Conservation (phyloP, 495 filamentous ascomycete species). For the Daldinia concentrica region DNA sequence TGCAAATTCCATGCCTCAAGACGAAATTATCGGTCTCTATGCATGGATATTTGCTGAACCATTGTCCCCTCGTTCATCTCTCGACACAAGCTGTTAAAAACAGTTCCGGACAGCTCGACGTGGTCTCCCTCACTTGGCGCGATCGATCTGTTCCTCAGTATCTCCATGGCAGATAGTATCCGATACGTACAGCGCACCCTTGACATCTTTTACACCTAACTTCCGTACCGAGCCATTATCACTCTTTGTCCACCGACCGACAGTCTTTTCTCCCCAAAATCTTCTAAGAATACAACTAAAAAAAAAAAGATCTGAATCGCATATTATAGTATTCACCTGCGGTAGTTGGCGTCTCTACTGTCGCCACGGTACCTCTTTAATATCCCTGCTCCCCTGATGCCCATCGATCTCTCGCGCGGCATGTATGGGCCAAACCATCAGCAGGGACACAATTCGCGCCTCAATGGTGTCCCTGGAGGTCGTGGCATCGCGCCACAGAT, state of each 20-base stretch:
- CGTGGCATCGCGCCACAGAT: constrained; percentile 64
- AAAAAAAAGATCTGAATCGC: not conserved
- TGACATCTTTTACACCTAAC: constrained; percentile 20
- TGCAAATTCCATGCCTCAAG: constrained; percentile 30
- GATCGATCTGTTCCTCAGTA: constrained; percentile 20
- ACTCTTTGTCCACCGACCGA: not conserved
- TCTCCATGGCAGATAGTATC: constrained; percentile 38
- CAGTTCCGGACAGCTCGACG: constrained; percentile 16
- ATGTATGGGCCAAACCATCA: constrained; percentile 89
- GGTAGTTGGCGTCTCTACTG: not conserved
- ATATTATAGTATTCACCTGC: not conserved
- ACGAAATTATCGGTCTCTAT: constrained; percentile 31
- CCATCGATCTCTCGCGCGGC: constrained; percentile 46
- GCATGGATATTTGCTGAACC: constrained; percentile 36
- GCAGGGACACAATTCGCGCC: constrained; percentile 78
- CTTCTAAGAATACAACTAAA: constrained; percentile 13
- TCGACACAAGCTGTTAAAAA: constrained; percentile 26
- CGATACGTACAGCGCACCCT: constrained; percentile 21
- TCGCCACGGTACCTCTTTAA: not conserved
- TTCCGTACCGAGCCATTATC: not conserved
- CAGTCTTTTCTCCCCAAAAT: constrained; percentile 1
- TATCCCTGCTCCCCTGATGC: not conserved
- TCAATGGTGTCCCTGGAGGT: constrained; percentile 63
- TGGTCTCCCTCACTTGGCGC: constrained; percentile 12
- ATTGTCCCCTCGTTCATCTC: constrained; percentile 18